Conservation (phyloP, 495 filamentous ascomycete genomes). For the Mycothermus thermophilus region DNA sequence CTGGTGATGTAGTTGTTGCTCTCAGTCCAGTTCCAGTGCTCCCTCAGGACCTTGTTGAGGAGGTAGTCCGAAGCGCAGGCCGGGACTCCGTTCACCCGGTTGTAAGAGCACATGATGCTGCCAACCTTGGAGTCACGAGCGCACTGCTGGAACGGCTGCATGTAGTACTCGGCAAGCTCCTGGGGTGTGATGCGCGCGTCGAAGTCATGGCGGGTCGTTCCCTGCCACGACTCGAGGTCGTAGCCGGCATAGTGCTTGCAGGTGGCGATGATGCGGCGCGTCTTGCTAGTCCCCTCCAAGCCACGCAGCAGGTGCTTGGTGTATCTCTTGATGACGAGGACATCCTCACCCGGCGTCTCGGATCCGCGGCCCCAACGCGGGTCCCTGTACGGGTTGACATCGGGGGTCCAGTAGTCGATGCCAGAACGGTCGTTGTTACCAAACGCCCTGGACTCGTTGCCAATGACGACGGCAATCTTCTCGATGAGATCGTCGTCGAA, state of each 20-base stretch:
- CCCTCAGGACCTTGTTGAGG: slow-evolving; percentile 28
- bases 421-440: slow-evolving; percentile 45
- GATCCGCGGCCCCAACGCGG: slow-evolving; percentile 31
- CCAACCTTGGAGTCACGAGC: slow-evolving; percentile 31
- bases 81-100: slow-evolving; percentile 32
- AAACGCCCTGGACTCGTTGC: slow-evolving; percentile 53
- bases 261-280: slow-evolving; percentile 11
- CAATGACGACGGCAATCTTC: slow-evolving; percentile 31
- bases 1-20: slow-evolving; percentile 29
- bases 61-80: slow-evolving; percentile 31
- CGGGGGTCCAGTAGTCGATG: slow-evolving; percentile 52
- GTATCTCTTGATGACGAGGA: slow-evolving; percentile 25
- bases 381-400: slow-evolving; percentile 52
- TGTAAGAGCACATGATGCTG: slow-evolving; percentile 37
- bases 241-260: slow-evolving; percentile 35
- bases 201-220: slow-evolving; percentile 20
- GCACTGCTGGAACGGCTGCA: slow-evolving; percentile 34
- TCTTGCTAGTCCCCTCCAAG: slow-evolving; percentile 9
- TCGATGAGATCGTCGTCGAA: slow-evolving; percentile 37
- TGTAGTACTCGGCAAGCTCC: slow-evolving; percentile 35
- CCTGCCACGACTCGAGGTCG: slow-evolving; percentile 43
- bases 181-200: slow-evolving; percentile 28
- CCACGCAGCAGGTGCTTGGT: slow-evolving; percentile 23
- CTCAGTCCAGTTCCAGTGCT: slow-evolving; percentile 34
- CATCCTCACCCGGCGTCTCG: slow-evolving; percentile 27